Base-by-base conservation (phyloP, 2,329 filamentous ascomycete genomes). In the Colletotrichum coccodes region DNA sequence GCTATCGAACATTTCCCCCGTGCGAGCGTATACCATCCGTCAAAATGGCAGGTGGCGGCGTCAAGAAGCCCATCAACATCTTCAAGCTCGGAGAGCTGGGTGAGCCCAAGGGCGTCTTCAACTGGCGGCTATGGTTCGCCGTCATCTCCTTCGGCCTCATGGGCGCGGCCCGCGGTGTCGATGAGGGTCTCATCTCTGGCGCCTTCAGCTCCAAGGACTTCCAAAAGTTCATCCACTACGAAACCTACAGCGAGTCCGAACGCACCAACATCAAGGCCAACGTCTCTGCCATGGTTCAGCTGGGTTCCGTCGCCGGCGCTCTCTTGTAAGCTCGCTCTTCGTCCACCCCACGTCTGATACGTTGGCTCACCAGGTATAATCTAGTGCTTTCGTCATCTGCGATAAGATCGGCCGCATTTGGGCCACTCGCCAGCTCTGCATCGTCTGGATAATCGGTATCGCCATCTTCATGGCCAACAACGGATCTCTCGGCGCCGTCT, bases 231-330 rank as follows among this genome's bases (percentile, higher is more conserved):
- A 91, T 93, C 76, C 74, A 88, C 72, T 88, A 90, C 70, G 79
- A 82, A 6, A 81, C 83, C 2, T 89, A 90, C 74, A 82, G 79
- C 52, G 73, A 79, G 0, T 81, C 85, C 4, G 84, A 88, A 53
- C 82, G 87, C 75, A 90, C 91, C 70, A 90, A 92, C 77, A 90
- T 91, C 80, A 90, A 92, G 79, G 90, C 87, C 73, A 95, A 95
- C 78, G 91, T 95, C 63, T 91, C 92, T 2, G 88, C 91, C 54
- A 95, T 95, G 92, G 92, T 95, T 0, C 92, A 94, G 79, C 89
- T 94, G 74, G 92, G 92, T 28, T 92, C 89, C 28, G 91, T 95
- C 34, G 89, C 84, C 4, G 92, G 92, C 49, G 91, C 92, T 34
- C 83, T 93, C 36, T 85, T 85, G 82, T 84, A 75, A 76, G 79